phyloP scores from a whole-genome alignment of 306 rosid species.

The Inga laurina region DNA sequence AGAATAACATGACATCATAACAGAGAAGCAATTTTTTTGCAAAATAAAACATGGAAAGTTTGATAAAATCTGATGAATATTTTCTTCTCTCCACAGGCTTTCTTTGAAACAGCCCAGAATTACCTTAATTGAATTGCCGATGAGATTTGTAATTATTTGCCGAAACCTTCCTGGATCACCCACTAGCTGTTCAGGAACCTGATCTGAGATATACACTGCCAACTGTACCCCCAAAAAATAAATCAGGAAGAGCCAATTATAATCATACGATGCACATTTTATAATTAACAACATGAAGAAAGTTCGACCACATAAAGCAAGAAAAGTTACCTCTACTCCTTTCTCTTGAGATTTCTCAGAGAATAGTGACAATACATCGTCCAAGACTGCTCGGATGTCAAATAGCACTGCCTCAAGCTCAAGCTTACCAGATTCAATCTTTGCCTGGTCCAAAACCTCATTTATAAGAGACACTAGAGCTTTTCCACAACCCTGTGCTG shows the following conservation, averaged over 20 bases:
- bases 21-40: not conserved
- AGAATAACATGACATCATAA: not conserved
- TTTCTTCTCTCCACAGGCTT: too few species aligned
- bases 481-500: too few species aligned
- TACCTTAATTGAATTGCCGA: too few species aligned
- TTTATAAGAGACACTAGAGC: slow-evolving; percentile 88
- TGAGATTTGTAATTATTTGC: too few species aligned
- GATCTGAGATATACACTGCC: slow-evolving; percentile 74
- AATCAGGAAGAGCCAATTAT: slow-evolving; percentile 30
- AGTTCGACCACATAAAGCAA: slow-evolving; percentile 6
- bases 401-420: slow-evolving; percentile 90
- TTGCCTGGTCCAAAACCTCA: slow-evolving; percentile 95
- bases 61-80: too few species aligned
- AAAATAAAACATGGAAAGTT: too few species aligned
- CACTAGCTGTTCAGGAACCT: slow-evolving; percentile 77
- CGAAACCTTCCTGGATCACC: too few species aligned
- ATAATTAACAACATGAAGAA: not conserved
- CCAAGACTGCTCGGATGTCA: slow-evolving; percentile 75
- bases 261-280: not conserved
- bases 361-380: slow-evolving; percentile 87
- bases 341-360: slow-evolving; percentile 93
- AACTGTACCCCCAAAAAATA: slow-evolving; percentile 50
- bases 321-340: slow-evolving; percentile 83
- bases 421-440: slow-evolving; percentile 94
- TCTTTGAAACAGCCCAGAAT: too few species aligned